Percentiles rank a stretch among this genome's conserved stretches.
phyloP scores from a whole-genome alignment of 2,329 filamentous ascomycete species.

The Pseudogymnoascus sp. region DNA sequence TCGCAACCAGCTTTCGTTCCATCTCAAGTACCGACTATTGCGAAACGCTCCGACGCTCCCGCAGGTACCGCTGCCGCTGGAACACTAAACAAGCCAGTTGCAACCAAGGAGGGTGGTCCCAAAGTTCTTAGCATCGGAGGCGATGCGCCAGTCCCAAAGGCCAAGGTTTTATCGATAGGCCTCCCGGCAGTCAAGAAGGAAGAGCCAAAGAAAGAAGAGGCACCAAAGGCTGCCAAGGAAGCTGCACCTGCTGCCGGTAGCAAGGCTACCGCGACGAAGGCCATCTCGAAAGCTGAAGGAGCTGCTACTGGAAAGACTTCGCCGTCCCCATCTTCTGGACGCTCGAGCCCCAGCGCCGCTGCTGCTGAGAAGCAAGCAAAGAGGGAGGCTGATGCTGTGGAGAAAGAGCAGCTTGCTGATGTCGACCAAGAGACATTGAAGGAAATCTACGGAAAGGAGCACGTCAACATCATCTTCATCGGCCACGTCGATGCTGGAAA shows the following conservation, averaged over 20 bases:
- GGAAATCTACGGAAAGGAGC: slow-evolving; percentile 92
- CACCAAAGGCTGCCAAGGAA: slow-evolving; percentile 38
- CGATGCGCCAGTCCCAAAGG: slow-evolving; percentile 38
- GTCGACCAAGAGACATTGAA: slow-evolving; percentile 78
- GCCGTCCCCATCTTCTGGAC: slow-evolving; percentile 73
- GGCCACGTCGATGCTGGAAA: slow-evolving; percentile 98
- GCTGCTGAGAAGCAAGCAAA: slow-evolving; percentile 41
- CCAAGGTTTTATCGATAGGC: slow-evolving; percentile 72
- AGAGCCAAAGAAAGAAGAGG: slow-evolving; percentile 34
- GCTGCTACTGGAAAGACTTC: slow-evolving; percentile 63
- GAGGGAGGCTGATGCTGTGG: slow-evolving; percentile 73
- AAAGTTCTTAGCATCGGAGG: slow-evolving; percentile 59
- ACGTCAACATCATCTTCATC: slow-evolving; percentile 93
- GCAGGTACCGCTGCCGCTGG: slow-evolving; percentile 35
- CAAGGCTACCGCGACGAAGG: slow-evolving; percentile 80
- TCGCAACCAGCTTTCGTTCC: slow-evolving; percentile 23
- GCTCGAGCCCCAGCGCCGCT: slow-evolving; percentile 67
- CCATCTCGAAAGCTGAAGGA: slow-evolving; percentile 75
- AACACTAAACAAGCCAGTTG: slow-evolving; percentile 41
- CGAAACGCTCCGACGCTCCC: slow-evolving; percentile 46
- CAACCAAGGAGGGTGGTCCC: slow-evolving; percentile 46
- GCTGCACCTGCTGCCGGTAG: slow-evolving; percentile 53
- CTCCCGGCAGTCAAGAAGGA: slow-evolving; percentile 46
- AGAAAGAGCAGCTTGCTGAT: slow-evolving; percentile 61
- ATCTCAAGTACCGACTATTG: slow-evolving; percentile 43